Evolutionary conservation across 2,329 filamentous ascomycete genomes (phyloP), one percentile per base, ranked within the genome.

Genomic region (Xylariomycetidae sp.): DNA sequence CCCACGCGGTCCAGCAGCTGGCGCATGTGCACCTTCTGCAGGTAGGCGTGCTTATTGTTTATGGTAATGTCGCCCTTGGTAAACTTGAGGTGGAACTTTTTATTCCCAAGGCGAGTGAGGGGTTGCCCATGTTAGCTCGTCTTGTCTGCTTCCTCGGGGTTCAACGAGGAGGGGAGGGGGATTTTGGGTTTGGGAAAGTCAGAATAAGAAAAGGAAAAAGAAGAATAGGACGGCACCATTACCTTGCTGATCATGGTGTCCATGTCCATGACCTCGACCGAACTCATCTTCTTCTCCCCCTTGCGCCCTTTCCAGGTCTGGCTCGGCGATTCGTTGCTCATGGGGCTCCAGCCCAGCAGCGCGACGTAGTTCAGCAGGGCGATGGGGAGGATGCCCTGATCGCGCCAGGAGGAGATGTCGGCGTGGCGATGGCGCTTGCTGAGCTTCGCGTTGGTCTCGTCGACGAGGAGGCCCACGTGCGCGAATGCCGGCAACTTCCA

Each of bases 11-110:
- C 11, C 12, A 34, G 11, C 5, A 42, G 26, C 15, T 36, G 36
- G 9, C 27, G 34, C 5, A 51, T 32, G 28, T 57, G 53, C 2
- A 29, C 39, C 13, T 43, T 46, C 30, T 96, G 87, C 30, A 97
- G 73, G 57, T 81, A 87, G 48, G 77, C 74, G 12, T 97, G 72
- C 55, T 97, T 98, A 30, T 80, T 77, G 14, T 84, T 80, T 13
- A 96, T 86, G 11, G 84, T 82, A 6, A 89, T 87, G 56, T 96
- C 89, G 8, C 90, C 90, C 49, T 84, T 86, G 3, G 88, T 97
- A 62, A 96, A 94, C 53, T 88, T 88, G 45, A 94, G 71, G 28
- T 81, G 79, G 55, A 96, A 90, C 75, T 87, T 27, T 4, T 16
- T 9, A n/a, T n/a, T n/a, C n/a, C n/a, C n/a, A n/a, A n/a, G n/a